Evolutionary conservation across 495 filamentous ascomycete genomes (phyloP), one percentile per base, ranked within the genome.

Genomic region (Mycothermus thermophilus): DNA sequence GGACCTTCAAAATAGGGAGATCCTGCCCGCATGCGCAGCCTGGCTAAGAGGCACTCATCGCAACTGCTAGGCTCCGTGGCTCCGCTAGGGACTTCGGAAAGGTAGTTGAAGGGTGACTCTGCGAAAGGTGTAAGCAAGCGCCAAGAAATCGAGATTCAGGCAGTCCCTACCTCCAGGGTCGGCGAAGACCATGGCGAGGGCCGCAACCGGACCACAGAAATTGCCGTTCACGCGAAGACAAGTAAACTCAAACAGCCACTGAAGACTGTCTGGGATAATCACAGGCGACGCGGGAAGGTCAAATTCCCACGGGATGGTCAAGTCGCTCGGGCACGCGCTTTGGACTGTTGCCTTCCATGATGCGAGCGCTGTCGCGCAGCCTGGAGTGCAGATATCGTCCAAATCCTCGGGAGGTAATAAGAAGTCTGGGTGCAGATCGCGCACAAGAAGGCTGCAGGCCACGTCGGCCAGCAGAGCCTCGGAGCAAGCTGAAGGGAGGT

Each of bases 1-100:
- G 36, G 40, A 8, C 44, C 43, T 19, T 38, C 35, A 11, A 36
- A 43, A 18, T 42, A 50, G 11, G 43, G 44, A 22, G 43, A 42
- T 9, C 35, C 39, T 5, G 39, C 43, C 12, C 42, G 38, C 13
- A 50, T 17, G 1, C 32, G 38, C 33, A 50, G 30, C 17, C 8
- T 43, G 8, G 34, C 25, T 22, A 46, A 28, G 8, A 46, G 14
- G 38, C 46, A 50, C 2, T 5, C 3, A 35, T 50, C 46, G 32
- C 46, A 50, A 22, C 9, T 16, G n/a, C 15, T 30, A 10, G 25
- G 29, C 30, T 12, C 19, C 10, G n/a, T n/a, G n/a, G 24, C 30
- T 21, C 20, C 18, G 12, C 27, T 23, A 13, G 26, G 13, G 19
- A 17, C 16, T n/a, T 27, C 23, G 21, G 19, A 19, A 12, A 26